These are phyloP conservation scores for Sedum album DNA, from an alignment of 164 flowering plant genomes.

Conservation along the genomic window DNA sequence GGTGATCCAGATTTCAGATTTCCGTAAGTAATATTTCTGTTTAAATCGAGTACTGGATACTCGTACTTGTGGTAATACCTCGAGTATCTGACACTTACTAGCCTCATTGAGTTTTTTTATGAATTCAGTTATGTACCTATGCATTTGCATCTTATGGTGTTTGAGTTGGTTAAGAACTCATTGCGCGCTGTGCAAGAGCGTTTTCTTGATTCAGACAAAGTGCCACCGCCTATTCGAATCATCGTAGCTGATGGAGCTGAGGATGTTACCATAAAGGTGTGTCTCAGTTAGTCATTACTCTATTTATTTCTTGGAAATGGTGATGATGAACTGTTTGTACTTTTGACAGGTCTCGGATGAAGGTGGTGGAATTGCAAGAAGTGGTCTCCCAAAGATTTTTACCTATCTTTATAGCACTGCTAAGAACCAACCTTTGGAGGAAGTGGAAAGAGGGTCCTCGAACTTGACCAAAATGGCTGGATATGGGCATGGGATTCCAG, in stretches of 20 bases:
- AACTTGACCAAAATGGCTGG: slow-evolving; percentile 82
- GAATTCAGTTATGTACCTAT: slow-evolving; percentile 74
- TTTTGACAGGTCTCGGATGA: slow-evolving; percentile 77
- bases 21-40: slow-evolving; percentile 42
- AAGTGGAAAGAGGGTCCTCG: slow-evolving; percentile 31
- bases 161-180: slow-evolving; percentile 95
- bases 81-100: background rate
- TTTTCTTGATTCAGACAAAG: slow-evolving; percentile 74
- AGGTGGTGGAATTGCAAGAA: slow-evolving; percentile 98
- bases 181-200: slow-evolving; percentile 95
- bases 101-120: background rate
- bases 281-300: background rate
- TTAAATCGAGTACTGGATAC: background rate
- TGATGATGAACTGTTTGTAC: background rate
- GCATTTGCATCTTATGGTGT: slow-evolving; percentile 95
- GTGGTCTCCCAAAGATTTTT: slow-evolving; percentile 87
- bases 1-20: slow-evolving; percentile 87
- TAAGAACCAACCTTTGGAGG: slow-evolving; percentile 57
- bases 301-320: background rate
- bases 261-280: slow-evolving; percentile 93
- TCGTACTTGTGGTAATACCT: background rate
- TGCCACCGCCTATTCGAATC: slow-evolving; percentile 74
- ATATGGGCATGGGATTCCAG: slow-evolving; percentile 93
- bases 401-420: slow-evolving; percentile 97
- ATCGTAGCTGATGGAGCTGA: slow-evolving; percentile 94